Conservation (phyloP, 202 grass and related monocot genomes). For the Hordeum pubiflorum region DNA sequence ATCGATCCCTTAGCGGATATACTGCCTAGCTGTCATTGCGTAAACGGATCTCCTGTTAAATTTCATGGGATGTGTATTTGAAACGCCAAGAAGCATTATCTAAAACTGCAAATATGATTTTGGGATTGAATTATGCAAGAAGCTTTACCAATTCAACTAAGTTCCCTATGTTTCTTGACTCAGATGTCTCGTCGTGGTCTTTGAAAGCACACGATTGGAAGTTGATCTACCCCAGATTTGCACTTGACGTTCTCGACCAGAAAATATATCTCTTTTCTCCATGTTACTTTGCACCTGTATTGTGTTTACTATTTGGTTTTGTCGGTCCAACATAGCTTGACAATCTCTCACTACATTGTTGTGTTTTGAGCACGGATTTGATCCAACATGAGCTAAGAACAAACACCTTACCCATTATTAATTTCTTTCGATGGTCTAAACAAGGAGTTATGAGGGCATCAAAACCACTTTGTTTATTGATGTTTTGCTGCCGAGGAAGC, state of each 20-base stretch:
- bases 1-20: background rate
- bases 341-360: background rate
- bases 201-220: constrained; percentile 7
- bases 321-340: background rate
- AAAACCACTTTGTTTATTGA: background rate
- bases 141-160: background rate
- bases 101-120: background rate
- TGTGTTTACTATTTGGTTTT: no score
- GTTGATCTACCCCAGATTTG: background rate
- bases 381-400: background rate
- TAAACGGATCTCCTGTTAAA: background rate
- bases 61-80: background rate
- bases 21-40: background rate
- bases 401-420: background rate
- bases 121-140: no score
- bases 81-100: background rate
- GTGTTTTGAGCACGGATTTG: background rate
- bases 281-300: no score
- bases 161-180: background rate
- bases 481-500: background rate
- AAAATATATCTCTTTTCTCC: background rate
- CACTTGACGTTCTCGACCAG: background rate
- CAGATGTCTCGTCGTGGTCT: background rate
- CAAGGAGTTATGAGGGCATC: background rate
- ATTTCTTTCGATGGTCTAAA: background rate